Base-by-base conservation (phyloP, 208 protist species). In the Leishmania amazonensis region DNA sequence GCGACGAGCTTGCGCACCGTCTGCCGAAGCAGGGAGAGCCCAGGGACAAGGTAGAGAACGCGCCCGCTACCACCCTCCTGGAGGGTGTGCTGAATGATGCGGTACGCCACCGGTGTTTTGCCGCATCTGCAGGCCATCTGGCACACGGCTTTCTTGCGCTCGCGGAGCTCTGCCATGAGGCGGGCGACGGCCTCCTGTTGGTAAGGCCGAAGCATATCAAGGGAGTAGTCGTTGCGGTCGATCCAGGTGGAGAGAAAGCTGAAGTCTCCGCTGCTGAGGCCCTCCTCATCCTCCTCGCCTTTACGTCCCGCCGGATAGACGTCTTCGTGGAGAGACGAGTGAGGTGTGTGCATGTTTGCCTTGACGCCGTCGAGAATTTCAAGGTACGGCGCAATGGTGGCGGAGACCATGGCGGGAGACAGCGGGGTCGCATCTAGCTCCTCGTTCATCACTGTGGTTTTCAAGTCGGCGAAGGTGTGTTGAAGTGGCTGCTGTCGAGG, bases 51-150 rank as follows among this genome's bases (percentile, higher is more conserved):
- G 83, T 93, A 96, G 57, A 96, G 87, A 74, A 96, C 87, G 1
- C 81, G 78, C 3, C 64, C 78, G 35, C 79, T 80, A 24, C 70
- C 62, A 2, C 42, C 42, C 24, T 72, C 8, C 60, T 79, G 38
- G 47, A 89, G 75, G 17, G 84, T 74, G 31, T 47, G 79, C 72
- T 88, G 83, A 54, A 96, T 80, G 51, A 92, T 87, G 53, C 87
- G 79, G 87, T 86, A 96, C 15, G 92, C 92, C 3, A 96, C 92
- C 6, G 92, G 92, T 13, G 92, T 96, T 79, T 96, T 96, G 38
- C 92, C 92, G 79, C 92, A 96, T 17, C 92, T 85, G 78, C 92
- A 96, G 7, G 92, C 92, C 90, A 96, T 96, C 87, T 96, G 92
- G 68, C 90, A 96, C 38, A 96, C 88, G 1, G 92, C 83, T 35